Percentiles rank a stretch among this genome's conserved stretches.
phyloP scores from a whole-genome alignment of 2,329 filamentous ascomycete species.

The Talaromyces atroroseus region DNA sequence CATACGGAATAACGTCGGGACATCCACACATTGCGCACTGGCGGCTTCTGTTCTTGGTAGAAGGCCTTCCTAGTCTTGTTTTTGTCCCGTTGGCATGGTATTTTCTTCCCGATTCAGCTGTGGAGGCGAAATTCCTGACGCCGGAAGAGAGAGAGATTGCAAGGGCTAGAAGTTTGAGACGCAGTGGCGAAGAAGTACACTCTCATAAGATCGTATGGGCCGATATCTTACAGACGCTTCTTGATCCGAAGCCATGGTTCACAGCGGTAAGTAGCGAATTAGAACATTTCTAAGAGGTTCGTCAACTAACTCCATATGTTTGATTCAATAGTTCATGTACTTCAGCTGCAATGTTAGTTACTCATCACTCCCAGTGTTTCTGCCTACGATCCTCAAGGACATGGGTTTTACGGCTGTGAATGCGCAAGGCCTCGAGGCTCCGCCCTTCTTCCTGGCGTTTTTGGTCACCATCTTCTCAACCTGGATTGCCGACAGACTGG shows the following conservation, averaged over 20 bases:
- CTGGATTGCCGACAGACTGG: constrained; percentile 59
- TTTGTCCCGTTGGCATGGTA: constrained; percentile 53
- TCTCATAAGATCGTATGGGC: constrained; percentile 41
- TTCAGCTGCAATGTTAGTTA: constrained; percentile 61
- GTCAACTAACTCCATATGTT: not conserved
- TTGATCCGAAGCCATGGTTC: constrained; percentile 47
- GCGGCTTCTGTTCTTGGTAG: constrained; percentile 61
- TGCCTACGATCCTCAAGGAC: constrained; percentile 56
- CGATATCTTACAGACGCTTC: constrained; percentile 42
- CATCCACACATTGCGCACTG: constrained; percentile 55
- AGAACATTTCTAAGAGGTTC: not conserved
- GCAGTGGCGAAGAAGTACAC: constrained; percentile 45
- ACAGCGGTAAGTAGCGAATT: constrained; percentile 31
- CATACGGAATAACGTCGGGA: constrained; percentile 60
- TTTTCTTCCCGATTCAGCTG: constrained; percentile 49
- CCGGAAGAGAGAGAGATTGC: constrained; percentile 56
- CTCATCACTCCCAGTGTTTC: constrained; percentile 59
- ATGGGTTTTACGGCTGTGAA: constrained; percentile 65
- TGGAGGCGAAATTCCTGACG: constrained; percentile 50
- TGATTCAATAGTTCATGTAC: constrained; percentile 44
- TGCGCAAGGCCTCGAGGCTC: constrained; percentile 67
- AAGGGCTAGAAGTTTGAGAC: constrained; percentile 47
- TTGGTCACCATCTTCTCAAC: constrained; percentile 57
- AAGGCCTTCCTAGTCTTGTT: constrained; percentile 56
- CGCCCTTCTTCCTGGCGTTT: constrained; percentile 65